These are phyloP conservation scores for Pyrenochaeta sp. DNA, from an alignment of 2,329 filamentous ascomycete genomes.

Conservation along the genomic window DNA sequence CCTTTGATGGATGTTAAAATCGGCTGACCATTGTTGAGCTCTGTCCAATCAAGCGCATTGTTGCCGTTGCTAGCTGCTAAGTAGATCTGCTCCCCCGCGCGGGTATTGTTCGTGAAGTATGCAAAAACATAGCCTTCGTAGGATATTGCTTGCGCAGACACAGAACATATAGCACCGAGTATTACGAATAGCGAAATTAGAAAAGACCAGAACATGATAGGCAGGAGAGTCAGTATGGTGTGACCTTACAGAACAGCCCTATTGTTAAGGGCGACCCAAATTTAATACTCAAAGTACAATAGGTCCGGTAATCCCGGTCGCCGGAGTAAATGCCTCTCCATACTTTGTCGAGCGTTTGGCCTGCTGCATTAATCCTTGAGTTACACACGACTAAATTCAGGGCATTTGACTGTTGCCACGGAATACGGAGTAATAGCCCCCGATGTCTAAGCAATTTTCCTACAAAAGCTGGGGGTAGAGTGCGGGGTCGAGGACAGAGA, in stretches of 20 bases:
- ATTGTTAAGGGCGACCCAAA: no score
- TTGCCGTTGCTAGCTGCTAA: constrained; percentile 63
- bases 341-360: background rate
- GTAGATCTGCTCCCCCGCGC: constrained; percentile 61
- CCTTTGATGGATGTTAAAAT: constrained; percentile 57
- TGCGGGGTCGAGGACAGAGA: background rate
- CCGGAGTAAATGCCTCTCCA: background rate
- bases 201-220: background rate
- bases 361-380: background rate
- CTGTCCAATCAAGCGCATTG: constrained; percentile 61
- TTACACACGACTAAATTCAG: background rate
- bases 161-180: background rate
- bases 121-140: constrained; percentile 60
- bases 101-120: constrained; percentile 60
- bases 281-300: no score
- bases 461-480: constrained; percentile 1
- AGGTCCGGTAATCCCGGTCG: no score
- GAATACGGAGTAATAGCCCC: background rate
- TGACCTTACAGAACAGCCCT: background rate
- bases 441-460: background rate
- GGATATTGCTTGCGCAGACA: constrained; percentile 1
- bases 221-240: background rate
- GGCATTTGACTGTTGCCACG: background rate
- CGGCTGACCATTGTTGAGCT: constrained; percentile 59
- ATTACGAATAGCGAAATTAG: background rate